Evolutionary conservation across 2,329 filamentous ascomycete genomes (phyloP), one percentile per base, ranked within the genome.

Genomic region (Colletotrichum acutatum): DNA sequence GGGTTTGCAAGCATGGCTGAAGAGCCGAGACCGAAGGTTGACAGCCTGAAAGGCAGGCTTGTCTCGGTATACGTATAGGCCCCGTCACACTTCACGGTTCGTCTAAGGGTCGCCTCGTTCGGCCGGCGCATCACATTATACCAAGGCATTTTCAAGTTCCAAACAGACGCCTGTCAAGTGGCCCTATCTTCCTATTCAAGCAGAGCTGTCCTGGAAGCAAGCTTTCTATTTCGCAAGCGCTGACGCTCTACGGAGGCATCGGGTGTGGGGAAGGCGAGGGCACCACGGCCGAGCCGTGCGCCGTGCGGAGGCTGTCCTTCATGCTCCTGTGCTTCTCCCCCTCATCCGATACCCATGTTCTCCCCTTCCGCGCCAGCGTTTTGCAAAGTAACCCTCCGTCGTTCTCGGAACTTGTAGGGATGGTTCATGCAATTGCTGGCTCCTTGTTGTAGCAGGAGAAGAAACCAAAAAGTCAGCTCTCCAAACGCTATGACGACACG

Each of bases 1-100:
- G 74, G 74, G 59, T 75, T n/a, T 74, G 67, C 59, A 71, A 71
- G 67, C 62, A 68, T 56, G 67, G 71, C 26, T 75, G 56, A 74
- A n/a, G 11, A 11, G 26, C 34, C 22, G 54, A 60, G 9, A 32
- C 0, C 1, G n/a, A 26, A 32, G n/a, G 22, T 30, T 49, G 42
- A n/a, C 19, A 49, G 19, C 42, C 16, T 49, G 8, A 22, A 49
- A 9, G 42, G 32, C 34, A 28, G 14, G 46, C 24, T n/a, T 9
- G 30, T 46, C 53, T 37, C 30, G 60, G 66, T 65, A 65, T 34
- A 22, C 64, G 30, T 58, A 66, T 32, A 37, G 70, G 59, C 37
- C 53, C 66, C 46, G 42, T 49, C 42, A n/a, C 42, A n/a, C 42
- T 19, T 49, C 42, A 49, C 42, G 28, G 49, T 46, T 61, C 42